These are phyloP conservation scores for Aspergillus panamensis DNA, from an alignment of 495 filamentous ascomycete genomes.

Conservation along the genomic window DNA sequence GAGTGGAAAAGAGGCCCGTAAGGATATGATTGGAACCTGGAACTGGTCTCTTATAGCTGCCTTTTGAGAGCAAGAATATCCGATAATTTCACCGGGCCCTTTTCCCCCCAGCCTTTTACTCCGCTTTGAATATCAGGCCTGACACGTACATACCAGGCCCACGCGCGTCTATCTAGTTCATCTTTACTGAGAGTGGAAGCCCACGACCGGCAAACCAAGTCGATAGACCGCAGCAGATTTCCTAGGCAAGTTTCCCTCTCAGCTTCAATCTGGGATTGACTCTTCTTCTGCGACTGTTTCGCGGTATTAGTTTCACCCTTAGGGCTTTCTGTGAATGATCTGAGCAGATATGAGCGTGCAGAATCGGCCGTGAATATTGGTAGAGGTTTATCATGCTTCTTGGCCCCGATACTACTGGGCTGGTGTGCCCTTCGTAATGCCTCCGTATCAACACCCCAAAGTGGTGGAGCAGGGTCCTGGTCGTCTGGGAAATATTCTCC, in stretches of 20 bases:
- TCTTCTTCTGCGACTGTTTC: constrained; percentile 3
- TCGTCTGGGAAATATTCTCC: constrained; percentile 17
- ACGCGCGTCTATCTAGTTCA: constrained; percentile 71
- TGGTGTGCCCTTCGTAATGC: constrained; percentile 47
- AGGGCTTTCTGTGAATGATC: constrained; percentile 26
- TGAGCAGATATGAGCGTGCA: constrained; percentile 42
- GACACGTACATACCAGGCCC: constrained; percentile 75
- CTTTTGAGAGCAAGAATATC: constrained; percentile 63
- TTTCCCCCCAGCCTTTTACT: constrained; percentile 75
- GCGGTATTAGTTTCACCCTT: too few species aligned
- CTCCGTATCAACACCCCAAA: constrained; percentile 81
- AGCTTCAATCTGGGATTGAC: constrained; percentile 36
- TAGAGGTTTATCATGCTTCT: constrained; percentile 33
- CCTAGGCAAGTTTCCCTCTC: constrained; percentile 66
- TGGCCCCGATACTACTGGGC: constrained; percentile 4
- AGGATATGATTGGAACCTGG: neutral
- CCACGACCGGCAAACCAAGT: constrained; percentile 71
- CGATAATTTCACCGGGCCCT: constrained; percentile 61
- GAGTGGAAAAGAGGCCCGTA: neutral
- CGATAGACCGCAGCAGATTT: constrained; percentile 60
- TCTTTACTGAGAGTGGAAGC: constrained; percentile 47
- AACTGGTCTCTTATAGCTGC: constrained; percentile 23
- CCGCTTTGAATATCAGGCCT: constrained; percentile 70
- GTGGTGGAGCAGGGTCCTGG: constrained; percentile 37
- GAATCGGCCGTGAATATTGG: constrained; percentile 66